phyloP scores from a whole-genome alignment of 208 protist genomes.

The Leishmania major region DNA sequence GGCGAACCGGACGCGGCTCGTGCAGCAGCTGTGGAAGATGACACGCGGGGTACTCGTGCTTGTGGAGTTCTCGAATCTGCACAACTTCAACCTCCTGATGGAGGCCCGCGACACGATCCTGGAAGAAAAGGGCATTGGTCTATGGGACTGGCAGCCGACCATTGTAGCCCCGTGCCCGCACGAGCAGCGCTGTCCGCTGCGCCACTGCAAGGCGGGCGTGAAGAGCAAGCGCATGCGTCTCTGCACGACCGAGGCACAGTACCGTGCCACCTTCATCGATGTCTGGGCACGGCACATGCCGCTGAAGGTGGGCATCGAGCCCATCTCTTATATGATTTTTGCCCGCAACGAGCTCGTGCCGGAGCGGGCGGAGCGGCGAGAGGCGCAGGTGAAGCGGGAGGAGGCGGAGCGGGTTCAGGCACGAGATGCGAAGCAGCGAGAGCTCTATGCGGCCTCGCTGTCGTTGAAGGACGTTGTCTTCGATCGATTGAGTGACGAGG shows the following conservation, averaged over 20 bases:
- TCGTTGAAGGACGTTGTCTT: constrained; percentile 86
- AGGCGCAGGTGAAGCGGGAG: constrained; percentile 39
- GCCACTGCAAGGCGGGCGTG: constrained; percentile 82
- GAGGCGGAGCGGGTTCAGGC: constrained; percentile 35
- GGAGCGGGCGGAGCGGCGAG: constrained; percentile 68
- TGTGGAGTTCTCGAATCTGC: constrained; percentile 83
- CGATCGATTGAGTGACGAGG: constrained; percentile 86
- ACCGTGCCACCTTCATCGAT: constrained; percentile 87
- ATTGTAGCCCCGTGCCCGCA: constrained; percentile 88
- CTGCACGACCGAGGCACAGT: constrained; percentile 83
- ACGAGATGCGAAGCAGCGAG: constrained; percentile 61
- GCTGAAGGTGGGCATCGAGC: constrained; percentile 84
- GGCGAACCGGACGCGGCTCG: constrained; percentile 54
- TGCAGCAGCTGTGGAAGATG: constrained; percentile 92
- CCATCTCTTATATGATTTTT: constrained; percentile 84
- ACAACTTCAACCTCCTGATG: constrained; percentile 91
- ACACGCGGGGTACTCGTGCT: constrained; percentile 83
- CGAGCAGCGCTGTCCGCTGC: constrained; percentile 78
- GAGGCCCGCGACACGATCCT: constrained; percentile 85
- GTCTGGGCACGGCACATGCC: constrained; percentile 82
- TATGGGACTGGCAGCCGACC: constrained; percentile 92
- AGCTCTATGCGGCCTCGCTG: constrained; percentile 68
- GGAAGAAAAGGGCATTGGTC: constrained; percentile 82
- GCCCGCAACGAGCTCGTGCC: constrained; percentile 87
- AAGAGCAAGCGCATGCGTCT: constrained; percentile 90